Percentiles rank a stretch among this genome's conserved stretches.
Conservation (phyloP, 164 flowering plant species). For the Stephania yunnanensis region DNA sequence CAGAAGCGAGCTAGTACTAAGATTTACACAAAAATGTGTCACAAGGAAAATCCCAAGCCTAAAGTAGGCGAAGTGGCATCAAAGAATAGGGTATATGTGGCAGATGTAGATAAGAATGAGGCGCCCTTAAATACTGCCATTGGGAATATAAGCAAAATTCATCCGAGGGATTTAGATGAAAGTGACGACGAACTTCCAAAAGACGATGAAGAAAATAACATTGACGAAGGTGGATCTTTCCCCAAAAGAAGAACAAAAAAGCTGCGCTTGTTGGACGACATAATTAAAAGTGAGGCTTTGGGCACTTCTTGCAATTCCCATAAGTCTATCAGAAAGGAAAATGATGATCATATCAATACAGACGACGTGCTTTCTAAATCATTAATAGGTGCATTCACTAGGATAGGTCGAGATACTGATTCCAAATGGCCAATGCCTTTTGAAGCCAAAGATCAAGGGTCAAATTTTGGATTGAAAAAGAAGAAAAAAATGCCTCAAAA, state of each 20-base stretch:
- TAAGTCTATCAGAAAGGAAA: neutral
- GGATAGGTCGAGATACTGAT: slow-evolving; percentile 1
- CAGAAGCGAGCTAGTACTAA: slow-evolving; percentile 2
- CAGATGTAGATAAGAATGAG: slow-evolving; percentile 10
- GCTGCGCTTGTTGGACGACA: neutral
- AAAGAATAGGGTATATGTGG: neutral
- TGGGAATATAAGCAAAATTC: slow-evolving; percentile 8
- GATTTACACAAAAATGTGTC: neutral
- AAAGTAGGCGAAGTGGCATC: neutral
- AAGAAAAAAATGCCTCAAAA: neutral
- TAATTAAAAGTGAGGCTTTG: slow-evolving; percentile 4
- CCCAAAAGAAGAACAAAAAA: neutral
- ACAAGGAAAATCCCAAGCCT: neutral
- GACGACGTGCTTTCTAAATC: slow-evolving; percentile 8
- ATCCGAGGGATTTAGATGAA: slow-evolving; percentile 22
- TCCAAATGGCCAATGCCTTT: neutral
- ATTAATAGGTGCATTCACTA: slow-evolving; percentile 17
- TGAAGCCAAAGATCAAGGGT: neutral
- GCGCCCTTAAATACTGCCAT: slow-evolving; percentile 19
- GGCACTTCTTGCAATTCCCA: neutral
- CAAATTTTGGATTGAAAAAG: neutral
- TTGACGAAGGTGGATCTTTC: neutral
- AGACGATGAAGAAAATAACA: neutral
- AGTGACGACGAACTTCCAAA: slow-evolving; percentile 8
- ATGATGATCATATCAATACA: neutral